Base-by-base conservation (phyloP, 116 monocot genomes). In the Cymodocea nodosa region DNA sequence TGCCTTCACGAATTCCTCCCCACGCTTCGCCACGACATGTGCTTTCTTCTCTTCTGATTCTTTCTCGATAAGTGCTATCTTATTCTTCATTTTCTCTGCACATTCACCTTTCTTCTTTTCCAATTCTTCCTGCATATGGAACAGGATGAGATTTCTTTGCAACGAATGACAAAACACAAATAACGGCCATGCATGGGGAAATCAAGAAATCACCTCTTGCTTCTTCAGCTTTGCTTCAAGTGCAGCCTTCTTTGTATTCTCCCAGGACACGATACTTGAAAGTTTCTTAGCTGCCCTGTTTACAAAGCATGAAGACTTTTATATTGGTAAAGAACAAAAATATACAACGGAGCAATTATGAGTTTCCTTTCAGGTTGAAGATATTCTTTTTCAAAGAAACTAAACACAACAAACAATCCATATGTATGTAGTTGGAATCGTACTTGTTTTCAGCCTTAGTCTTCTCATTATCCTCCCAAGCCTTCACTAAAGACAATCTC, bases 401-500 rank as follows among this genome's bases (percentile, higher is more conserved):
- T 4, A 18, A 20, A 54, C 54, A 54, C 54, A 13, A 9, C 13
- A 59, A 13, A 9, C 13, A 59, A 30, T 30, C 2, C 25, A 59
- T 5, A 14, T 6, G 6, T 12, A 14, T 59, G 25, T 24, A 59
- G 25, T 59, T 17, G 25, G 17, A 19, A 15, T 56, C 77, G 57
- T 68, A 83, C 92, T 79, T 85, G 71, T 93, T 87, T 56, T 85
- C 83, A 35, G 81, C 83, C 61, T 83, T 87, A 5, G 71, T 72
- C 80, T 83, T 92, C 35, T 92, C 82, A 51, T 74, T 92, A 6
- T 92, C 92, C 71, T 93, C 92, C 88, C 92, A 88, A 22, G 92
- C 92, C 65, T 66, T 93, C 73, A 83, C 83, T 58, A 93, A 69
- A 16, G 85, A 83, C 35, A 79, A 34, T 68, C 64, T 81, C 81